phyloP scores from a whole-genome alignment of 495 filamentous ascomycete species.

The Aspergillus nidulans region DNA sequence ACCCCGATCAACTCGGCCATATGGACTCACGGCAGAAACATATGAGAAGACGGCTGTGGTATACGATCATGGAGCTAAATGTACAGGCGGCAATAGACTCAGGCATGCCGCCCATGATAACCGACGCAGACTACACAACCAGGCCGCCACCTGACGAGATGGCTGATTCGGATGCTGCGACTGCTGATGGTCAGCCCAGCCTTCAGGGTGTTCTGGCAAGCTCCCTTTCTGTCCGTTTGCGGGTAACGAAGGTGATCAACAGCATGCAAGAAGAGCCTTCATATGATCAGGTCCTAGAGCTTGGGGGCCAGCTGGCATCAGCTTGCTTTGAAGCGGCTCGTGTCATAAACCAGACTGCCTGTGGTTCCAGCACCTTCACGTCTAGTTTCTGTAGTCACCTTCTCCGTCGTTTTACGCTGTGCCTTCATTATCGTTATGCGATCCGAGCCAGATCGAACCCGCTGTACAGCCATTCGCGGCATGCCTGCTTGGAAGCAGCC shows the following conservation, averaged over 20 bases:
- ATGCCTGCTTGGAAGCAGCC: constrained; percentile 38
- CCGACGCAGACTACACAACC: constrained; percentile 48
- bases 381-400: constrained; percentile 34
- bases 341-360: constrained; percentile 10
- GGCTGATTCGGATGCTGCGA: too few species aligned
- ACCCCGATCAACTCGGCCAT: constrained; percentile 41
- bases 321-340: constrained; percentile 27
- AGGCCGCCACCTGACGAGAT: constrained; percentile 33
- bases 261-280: constrained; percentile 40
- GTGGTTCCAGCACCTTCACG: constrained; percentile 7
- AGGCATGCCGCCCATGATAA: constrained; percentile 48
- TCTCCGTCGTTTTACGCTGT: constrained; percentile 42
- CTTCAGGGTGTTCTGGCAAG: constrained; percentile 41
- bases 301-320: constrained; percentile 34
- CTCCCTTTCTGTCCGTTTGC: constrained; percentile 40
- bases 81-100: constrained; percentile 51
- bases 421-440: constrained; percentile 46
- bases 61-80: constrained; percentile 52
- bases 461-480: constrained; percentile 46
- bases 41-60: constrained; percentile 52
- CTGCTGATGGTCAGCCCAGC: too few species aligned
- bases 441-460: constrained; percentile 38
- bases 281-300: constrained; percentile 39
- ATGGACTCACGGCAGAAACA: constrained; percentile 42
- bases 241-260: constrained; percentile 38